Evolutionary conservation across 139 green algal genomes (phyloP).

Genomic region (Nannochloris sp.): DNA sequence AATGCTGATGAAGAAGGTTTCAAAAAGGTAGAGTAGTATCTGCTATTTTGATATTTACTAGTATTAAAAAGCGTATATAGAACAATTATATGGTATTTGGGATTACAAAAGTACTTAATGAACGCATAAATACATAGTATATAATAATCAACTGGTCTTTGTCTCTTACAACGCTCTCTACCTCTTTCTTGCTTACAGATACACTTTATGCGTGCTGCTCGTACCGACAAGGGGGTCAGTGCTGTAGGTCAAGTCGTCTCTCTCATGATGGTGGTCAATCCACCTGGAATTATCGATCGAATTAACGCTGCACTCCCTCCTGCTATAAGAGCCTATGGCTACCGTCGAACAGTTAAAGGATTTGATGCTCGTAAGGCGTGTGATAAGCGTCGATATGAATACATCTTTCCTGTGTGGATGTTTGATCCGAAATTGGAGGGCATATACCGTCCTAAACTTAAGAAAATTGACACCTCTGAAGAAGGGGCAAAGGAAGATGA

Average conservation of each 20-base stretch:
- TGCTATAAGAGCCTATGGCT: constrained; percentile 69
- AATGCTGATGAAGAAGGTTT: constrained; percentile 58
- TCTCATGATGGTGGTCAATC: constrained; percentile 41
- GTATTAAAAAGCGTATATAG: not conserved
- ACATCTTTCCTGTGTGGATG: constrained; percentile 83
- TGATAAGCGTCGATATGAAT: constrained; percentile 85
- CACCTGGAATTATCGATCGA: constrained; percentile 36
- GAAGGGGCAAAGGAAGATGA: not conserved
- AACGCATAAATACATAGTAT: not conserved
- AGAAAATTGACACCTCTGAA: not conserved
- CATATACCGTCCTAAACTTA: not conserved
- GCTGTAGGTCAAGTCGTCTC: constrained; percentile 71
- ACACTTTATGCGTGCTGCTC: constrained; percentile 77
- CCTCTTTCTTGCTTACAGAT: no score
- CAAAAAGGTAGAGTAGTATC: constrained; percentile 53
- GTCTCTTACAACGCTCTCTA: no score
- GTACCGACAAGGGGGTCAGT: constrained; percentile 98
- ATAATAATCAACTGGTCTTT: no score
- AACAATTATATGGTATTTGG: not conserved
- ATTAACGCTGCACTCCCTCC: constrained; percentile 78
- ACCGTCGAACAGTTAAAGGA: constrained; percentile 67
- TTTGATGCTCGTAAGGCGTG: constrained; percentile 85
- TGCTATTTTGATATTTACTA: not conserved
- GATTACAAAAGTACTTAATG: not conserved
- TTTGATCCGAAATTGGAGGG: constrained; percentile 57